Conservation (phyloP, 1,284 basidiomycete genomes). For the Ganoderma meredithae region DNA sequence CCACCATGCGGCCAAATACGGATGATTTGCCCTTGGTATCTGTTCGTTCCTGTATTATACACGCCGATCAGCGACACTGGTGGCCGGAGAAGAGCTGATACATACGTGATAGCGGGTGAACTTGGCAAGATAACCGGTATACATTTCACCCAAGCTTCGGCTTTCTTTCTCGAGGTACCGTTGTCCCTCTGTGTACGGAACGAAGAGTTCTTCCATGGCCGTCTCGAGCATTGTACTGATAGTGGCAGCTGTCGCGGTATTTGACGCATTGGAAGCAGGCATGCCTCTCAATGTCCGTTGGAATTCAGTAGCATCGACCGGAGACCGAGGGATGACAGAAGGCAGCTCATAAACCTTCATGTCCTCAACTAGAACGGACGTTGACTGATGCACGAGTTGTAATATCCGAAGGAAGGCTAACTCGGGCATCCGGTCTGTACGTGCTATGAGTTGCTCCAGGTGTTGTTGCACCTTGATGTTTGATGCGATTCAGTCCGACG, state of each 20-base stretch:
- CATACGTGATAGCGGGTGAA: conserved; percentile 93
- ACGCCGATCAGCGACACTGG: conserved; percentile 13
- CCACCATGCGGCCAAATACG: conserved; percentile 92
- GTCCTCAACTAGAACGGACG: conserved; percentile 87
- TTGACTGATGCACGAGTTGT: conserved; percentile 87
- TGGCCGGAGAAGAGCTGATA: conserved; percentile 19
- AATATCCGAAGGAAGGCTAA: conserved; percentile 93
- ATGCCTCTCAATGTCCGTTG: conserved; percentile 58
- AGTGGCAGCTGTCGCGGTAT: conserved; percentile 57
- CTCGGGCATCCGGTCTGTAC: conserved; percentile 79
- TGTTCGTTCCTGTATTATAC: conserved; percentile 63
- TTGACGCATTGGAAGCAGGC: conserved; percentile 45
- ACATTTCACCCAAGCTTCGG: conserved; percentile 86
- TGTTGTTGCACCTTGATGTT: conserved; percentile 87
- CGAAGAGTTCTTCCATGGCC: conserved; percentile 95
- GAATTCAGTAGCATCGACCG: conserved; percentile 67
- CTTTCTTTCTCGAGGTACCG: conserved; percentile 94
- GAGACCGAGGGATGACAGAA: conserved; percentile 65
- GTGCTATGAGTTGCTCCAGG: conserved; percentile 85
- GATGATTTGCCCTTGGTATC: conserved; percentile 83
- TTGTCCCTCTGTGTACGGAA: conserved; percentile 92
- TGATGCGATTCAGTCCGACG: background rate
- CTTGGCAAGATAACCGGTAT: conserved; percentile 74
- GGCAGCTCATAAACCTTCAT: conserved; percentile 92
- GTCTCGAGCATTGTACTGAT: conserved; percentile 91